phyloP scores from a whole-genome alignment of 208 protist genomes.

The Trypanosoma mega region DNA sequence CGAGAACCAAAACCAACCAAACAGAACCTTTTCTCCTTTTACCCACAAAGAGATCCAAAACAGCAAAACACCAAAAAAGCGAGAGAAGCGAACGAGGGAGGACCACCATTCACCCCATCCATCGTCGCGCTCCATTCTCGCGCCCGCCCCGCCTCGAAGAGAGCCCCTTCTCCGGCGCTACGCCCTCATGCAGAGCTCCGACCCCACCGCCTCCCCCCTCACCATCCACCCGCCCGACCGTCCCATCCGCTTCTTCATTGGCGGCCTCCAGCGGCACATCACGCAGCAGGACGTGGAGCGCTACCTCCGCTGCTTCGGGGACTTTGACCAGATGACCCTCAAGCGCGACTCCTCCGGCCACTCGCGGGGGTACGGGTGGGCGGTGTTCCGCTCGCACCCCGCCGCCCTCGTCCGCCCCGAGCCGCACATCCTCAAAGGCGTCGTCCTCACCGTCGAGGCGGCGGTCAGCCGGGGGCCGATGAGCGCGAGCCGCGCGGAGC shows the following conservation, averaged over 20 bases:
- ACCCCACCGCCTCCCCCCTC: conserved; percentile 16
- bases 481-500: not conserved
- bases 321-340: conserved; percentile 22
- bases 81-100: too few species aligned
- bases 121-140: too few species aligned
- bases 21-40: too few species aligned
- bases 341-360: conserved; percentile 43
- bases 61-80: too few species aligned
- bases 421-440: conserved; percentile 22
- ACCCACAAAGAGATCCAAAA: too few species aligned
- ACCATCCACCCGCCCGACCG: not conserved
- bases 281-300: conserved; percentile 32
- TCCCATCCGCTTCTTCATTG: conserved; percentile 42
- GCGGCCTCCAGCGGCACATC: conserved; percentile 46
- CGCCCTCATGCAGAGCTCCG: conserved; percentile 1
- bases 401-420: not conserved
- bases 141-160: too few species aligned
- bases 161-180: too few species aligned
- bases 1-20: too few species aligned
- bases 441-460: conserved; percentile 24
- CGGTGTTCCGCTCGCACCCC: conserved; percentile 27
- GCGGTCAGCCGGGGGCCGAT: conserved; percentile 5
- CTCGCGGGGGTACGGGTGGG: conserved; percentile 66
- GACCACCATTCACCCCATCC: too few species aligned
- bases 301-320: conserved; percentile 49